Percentiles rank a stretch among this genome's conserved stretches.
Conservation (phyloP, 2,329 filamentous ascomycete species). For the Beauveria rudraprayagi region DNA sequence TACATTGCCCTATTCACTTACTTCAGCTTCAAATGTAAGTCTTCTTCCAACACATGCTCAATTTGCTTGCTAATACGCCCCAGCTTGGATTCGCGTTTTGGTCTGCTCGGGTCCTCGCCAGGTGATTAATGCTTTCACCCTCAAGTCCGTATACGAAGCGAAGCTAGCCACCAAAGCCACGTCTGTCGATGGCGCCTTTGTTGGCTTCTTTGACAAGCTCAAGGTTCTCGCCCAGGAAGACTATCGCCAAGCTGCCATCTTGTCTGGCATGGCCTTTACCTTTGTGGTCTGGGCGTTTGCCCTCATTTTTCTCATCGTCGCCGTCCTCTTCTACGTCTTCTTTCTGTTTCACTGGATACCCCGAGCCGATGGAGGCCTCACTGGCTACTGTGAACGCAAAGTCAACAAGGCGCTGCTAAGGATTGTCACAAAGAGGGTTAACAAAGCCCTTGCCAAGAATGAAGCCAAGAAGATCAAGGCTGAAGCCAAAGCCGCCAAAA, state of each 20-base stretch:
- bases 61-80: conserved; percentile 11
- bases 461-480: conserved; percentile 50
- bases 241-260: conserved; percentile 70
- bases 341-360: conserved; percentile 94
- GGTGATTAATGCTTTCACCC: conserved; percentile 79
- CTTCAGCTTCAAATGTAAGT: conserved; percentile 61
- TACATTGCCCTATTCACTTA: conserved; percentile 89
- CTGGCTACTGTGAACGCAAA: conserved; percentile 84
- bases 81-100: conserved; percentile 80
- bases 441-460: conserved; percentile 78
- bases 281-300: conserved; percentile 82
- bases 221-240: conserved; percentile 63
- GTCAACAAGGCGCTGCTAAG: conserved; percentile 76
- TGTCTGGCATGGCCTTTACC: conserved; percentile 90
- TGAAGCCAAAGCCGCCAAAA: conserved; percentile 42
- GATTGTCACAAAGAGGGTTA: conserved; percentile 80
- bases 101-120: conserved; percentile 89
- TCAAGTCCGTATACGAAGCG: conserved; percentile 74
- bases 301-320: conserved; percentile 65
- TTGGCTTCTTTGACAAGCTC: conserved; percentile 79
- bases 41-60: neutral
- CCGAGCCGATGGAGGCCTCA: conserved; percentile 67
- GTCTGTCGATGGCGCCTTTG: conserved; percentile 53
- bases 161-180: conserved; percentile 52
- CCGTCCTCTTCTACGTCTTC: conserved; percentile 70